These are phyloP conservation scores for Kurtzmaniella cleridarum DNA, from an alignment of 805 yeast species.

Conservation along the genomic window DNA sequence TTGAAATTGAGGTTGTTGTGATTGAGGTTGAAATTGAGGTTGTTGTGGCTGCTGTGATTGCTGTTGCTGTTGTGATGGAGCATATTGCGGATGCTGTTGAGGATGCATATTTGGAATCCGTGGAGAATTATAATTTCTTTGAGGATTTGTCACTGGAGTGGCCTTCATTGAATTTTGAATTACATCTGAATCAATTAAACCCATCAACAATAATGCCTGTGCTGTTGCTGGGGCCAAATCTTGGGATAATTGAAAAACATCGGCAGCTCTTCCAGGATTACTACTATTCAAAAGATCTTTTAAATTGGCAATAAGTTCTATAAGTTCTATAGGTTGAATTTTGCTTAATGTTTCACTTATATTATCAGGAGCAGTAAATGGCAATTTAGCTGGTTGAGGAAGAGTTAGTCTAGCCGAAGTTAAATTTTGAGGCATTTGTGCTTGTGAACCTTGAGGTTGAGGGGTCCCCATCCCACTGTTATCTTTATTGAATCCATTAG, in stretches of 20 bases:
- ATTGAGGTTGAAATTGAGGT: conserved; percentile 8
- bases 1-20: conserved; percentile 5
- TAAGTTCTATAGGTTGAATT: conserved; percentile 65
- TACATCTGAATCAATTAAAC: conserved; percentile 64
- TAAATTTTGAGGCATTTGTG: conserved; percentile 41
- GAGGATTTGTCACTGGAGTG: conserved; percentile 13
- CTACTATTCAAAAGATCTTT: conserved; percentile 52
- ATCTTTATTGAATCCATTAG: not conserved
- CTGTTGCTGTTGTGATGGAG: conserved; percentile 9
- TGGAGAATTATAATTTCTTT: conserved; percentile 14
- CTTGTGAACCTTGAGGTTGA: conserved; percentile 2
- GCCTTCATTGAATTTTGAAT: conserved; percentile 50
- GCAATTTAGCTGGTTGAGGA: conserved; percentile 43
- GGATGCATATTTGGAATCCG: conserved; percentile 5
- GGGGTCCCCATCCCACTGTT: conserved; percentile 1
- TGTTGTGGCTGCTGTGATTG: conserved; percentile 9
- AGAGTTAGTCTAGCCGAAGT: conserved; percentile 51
- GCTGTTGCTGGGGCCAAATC: conserved; percentile 62
- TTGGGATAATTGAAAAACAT: conserved; percentile 48
- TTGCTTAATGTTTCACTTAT: conserved; percentile 57
- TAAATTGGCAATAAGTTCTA: conserved; percentile 63
- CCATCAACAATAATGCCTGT: conserved; percentile 73
- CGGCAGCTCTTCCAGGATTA: conserved; percentile 45
- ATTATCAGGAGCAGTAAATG: conserved; percentile 49
- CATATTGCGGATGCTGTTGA: conserved; percentile 8